Percentiles rank a stretch among this genome's conserved stretches.
phyloP scores from a whole-genome alignment of 2,329 filamentous ascomycete genomes.

The Apiospora phragmitis region DNA sequence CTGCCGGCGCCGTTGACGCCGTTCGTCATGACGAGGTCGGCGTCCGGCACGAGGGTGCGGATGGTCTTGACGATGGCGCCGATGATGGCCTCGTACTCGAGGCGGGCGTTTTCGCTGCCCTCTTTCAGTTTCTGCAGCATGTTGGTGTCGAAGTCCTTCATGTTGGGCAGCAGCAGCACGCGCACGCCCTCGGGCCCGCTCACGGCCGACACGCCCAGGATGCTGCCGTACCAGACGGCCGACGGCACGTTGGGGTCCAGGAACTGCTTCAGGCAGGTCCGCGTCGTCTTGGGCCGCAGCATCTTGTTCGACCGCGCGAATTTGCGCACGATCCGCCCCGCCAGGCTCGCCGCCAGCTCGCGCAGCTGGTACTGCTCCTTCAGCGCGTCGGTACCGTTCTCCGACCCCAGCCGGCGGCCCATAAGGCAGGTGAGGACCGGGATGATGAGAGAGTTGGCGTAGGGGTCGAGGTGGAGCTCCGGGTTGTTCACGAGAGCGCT shows the following conservation, averaged over 20 bases:
- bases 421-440: constrained; percentile 91
- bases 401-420: constrained; percentile 72
- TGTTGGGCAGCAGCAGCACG: constrained; percentile 55
- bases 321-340: constrained; percentile 76
- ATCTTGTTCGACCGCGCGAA: constrained; percentile 80
- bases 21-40: constrained; percentile 35
- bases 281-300: constrained; percentile 82
- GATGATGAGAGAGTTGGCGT: constrained; percentile 69
- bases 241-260: constrained; percentile 83
- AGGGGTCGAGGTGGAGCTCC: constrained; percentile 69
- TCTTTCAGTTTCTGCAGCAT: constrained; percentile 56
- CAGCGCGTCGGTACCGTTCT: constrained; percentile 51
- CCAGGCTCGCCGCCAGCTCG: constrained; percentile 79
- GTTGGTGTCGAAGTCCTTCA: constrained; percentile 53
- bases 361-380: constrained; percentile 76
- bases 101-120: constrained; percentile 39
- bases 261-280: constrained; percentile 92
- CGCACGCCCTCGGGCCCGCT: constrained; percentile 65
- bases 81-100: constrained; percentile 57
- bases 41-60: constrained; percentile 40
- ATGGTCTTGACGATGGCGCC: constrained; percentile 57
- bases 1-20: constrained; percentile 40
- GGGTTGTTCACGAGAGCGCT: constrained; percentile 82
- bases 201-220: constrained; percentile 76
- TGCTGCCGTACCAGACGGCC: constrained; percentile 84